Evolutionary conservation across 2,329 filamentous ascomycete genomes (phyloP), one percentile per base, ranked within the genome.

Genomic region (Sclerotiophoma versabilis): DNA sequence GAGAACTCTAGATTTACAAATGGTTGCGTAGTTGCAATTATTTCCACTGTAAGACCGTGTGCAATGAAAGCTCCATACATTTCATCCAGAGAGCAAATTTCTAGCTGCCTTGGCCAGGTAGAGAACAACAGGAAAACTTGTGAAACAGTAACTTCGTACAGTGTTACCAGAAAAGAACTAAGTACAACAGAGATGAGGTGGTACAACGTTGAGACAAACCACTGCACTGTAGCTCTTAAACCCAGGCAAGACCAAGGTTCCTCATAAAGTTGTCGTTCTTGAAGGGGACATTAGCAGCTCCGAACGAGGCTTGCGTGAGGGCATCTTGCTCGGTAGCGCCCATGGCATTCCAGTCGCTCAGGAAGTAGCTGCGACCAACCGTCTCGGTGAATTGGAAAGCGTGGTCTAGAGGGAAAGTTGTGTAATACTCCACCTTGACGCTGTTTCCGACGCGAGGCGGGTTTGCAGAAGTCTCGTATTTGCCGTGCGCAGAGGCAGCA

Each of bases 401-500:
- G 56, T 81, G 79, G 53, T 81, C 68, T 1, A 81, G 20, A 0
- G 80, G 80, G 74, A 76, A 82, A 9, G 69, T 59, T 42, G 75
- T 80, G 33, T 76, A 72, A 45, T 83, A 84, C 19, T 75, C 71
- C 45, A 83, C 80, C 60, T 80, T 60, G 1, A 80, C 68, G 5
- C 72, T 61, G 3, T 76, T 76, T 1, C 76, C 79, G 19, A 69
- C 71, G n/a, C 82, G 70, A 14, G 52, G 32, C 4, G 60, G 55
- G 11, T 26, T 55, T 9, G 12, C 29, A 3, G 29, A 72, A 43
- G 76, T 78, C 26, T 78, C 67, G 72, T 76, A 82, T 2, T 60
- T 65, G 6, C 81, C 81, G 46, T 84, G 81, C 0, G 78, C 80
- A 1, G 78, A 81, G 1, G 80, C 80, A 19, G 80, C 81, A 8